phyloP scores from a whole-genome alignment of 805 yeast species.

The Vanderwaltozyma tropicalis region DNA sequence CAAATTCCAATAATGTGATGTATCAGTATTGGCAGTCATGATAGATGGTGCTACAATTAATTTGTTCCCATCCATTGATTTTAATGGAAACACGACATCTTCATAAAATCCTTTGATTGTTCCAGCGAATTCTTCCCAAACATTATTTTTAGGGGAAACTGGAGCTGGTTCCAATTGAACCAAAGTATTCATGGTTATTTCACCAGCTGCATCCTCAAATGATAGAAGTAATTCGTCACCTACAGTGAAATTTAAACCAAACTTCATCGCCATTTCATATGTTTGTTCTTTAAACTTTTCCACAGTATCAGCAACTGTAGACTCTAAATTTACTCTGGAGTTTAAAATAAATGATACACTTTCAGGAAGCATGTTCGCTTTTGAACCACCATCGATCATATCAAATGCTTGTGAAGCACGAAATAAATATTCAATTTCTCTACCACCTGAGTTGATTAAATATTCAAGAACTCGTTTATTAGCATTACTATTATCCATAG shows the following conservation, averaged over 20 bases:
- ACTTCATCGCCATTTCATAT: constrained; percentile 35
- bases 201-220: constrained; percentile 20
- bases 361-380: constrained; percentile 71
- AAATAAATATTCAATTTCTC: constrained; percentile 17
- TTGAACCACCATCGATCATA: constrained; percentile 60
- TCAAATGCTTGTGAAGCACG: constrained; percentile 59
- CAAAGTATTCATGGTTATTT: constrained; percentile 17
- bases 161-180: constrained; percentile 32
- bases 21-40: constrained; percentile 54
- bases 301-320: constrained; percentile 35
- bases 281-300: constrained; percentile 32
- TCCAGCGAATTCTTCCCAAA: constrained; percentile 39
- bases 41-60: constrained; percentile 37
- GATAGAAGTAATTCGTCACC: no score
- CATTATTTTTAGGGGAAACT: constrained; percentile 27
- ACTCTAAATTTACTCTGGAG: constrained; percentile 54
- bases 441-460: constrained; percentile 21
- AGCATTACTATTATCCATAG: constrained; percentile 24
- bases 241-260: constrained; percentile 40
- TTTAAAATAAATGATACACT: constrained; percentile 42
- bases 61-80: constrained; percentile 2
- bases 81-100: constrained; percentile 31
- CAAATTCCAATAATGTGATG: constrained; percentile 48
- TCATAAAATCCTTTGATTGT: constrained; percentile 45
- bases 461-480: not conserved